A percentile compares a stretch with the other conserved stretches of the same genome.
These are phyloP conservation scores for Rosa hybrid DNA, from an alignment of 331 rosid species.

Conservation along the genomic window DNA sequence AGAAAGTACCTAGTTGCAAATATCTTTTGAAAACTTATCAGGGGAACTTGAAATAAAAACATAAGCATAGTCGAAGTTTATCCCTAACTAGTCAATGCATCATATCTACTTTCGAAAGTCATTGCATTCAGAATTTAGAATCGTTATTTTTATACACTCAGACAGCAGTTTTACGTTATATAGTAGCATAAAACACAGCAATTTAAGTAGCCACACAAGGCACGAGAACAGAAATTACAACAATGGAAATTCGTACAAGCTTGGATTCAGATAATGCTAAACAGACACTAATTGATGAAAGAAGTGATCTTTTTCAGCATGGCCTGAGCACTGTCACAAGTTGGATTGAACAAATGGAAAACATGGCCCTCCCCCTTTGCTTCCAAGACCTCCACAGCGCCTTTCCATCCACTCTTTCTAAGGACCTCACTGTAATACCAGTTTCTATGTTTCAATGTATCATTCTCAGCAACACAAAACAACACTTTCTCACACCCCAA, in stretches of 20 bases:
- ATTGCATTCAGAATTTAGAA: background rate
- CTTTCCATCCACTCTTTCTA: conserved; percentile 32
- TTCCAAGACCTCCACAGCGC: conserved; percentile 27
- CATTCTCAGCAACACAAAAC: conserved; percentile 42
- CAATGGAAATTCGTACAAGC: background rate
- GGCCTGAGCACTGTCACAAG: background rate
- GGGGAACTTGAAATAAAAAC: too few relatives aligned
- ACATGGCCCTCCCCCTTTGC: conserved; percentile 11
- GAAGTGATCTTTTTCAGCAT: background rate
- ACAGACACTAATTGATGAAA: background rate
- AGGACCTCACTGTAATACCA: conserved; percentile 29
- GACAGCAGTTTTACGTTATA: background rate
- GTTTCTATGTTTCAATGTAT: conserved; percentile 19
- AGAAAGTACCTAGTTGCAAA: background rate
- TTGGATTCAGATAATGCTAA: background rate
- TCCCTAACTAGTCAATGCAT: background rate
- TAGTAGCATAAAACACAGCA: background rate
- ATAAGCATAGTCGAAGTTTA: too few relatives aligned
- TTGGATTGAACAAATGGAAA: conserved; percentile 17
- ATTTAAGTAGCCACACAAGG: background rate
- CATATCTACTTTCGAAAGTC: background rate
- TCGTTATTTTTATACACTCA: background rate
- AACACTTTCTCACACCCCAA: conserved; percentile 39
- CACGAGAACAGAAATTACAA: background rate
- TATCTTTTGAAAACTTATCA: too few relatives aligned